Conservation (phyloP, 768 basidiomycete species). For the Boletus pseudo-olivaceus region DNA sequence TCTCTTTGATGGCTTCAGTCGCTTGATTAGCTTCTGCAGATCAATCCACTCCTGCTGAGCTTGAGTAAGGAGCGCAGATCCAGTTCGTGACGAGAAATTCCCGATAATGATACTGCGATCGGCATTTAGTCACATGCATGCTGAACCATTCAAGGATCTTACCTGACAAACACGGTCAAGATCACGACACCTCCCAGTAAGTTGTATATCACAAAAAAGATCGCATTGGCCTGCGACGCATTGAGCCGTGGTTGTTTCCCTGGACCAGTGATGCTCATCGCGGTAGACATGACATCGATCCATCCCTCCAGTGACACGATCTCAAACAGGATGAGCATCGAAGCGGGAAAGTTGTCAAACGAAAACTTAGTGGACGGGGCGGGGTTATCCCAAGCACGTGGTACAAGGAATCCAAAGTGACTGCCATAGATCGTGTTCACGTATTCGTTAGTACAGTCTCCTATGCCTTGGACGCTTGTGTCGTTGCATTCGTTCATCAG, state of each 20-base stretch:
- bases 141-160: constrained; percentile 3
- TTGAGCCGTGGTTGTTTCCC: constrained; percentile 71
- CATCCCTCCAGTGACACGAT: constrained; percentile 96
- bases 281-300: constrained; percentile 87
- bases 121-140: constrained; percentile 5
- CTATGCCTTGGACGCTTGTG: constrained; percentile 42
- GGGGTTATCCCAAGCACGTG: constrained; percentile 88
- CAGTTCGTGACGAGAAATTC: constrained; percentile 85
- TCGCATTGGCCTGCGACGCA: constrained; percentile 73
- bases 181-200: constrained; percentile 88
- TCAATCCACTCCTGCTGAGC: constrained; percentile 95
- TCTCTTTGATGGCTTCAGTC: constrained; percentile 82
- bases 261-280: constrained; percentile 70
- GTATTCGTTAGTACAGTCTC: constrained; percentile 75
- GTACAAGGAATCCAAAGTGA: constrained; percentile 67
- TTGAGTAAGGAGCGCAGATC: constrained; percentile 79
- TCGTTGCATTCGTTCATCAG: constrained; percentile 86
- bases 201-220: constrained; percentile 92
- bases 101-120: constrained; percentile 84
- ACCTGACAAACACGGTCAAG: constrained; percentile 89
- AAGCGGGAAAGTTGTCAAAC: constrained; percentile 82
- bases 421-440: constrained; percentile 55
- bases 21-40: constrained; percentile 80
- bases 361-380: constrained; percentile 79
- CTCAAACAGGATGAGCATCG: constrained; percentile 90